These are phyloP conservation scores for Phaffomyces thermotolerans DNA, from an alignment of 805 yeast species.

Conservation along the genomic window DNA sequence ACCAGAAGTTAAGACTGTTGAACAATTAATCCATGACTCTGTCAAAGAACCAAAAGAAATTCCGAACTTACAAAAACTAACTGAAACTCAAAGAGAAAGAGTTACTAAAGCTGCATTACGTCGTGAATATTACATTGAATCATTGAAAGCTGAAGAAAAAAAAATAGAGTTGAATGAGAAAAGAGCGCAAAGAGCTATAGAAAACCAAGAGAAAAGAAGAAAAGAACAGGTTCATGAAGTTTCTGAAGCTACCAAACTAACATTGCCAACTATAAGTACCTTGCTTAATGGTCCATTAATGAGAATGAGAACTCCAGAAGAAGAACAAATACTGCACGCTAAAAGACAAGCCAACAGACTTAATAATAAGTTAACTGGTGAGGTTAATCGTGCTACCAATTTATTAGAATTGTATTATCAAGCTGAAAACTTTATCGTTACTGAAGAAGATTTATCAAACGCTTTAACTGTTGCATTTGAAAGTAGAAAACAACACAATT, in stretches of 20 bases:
- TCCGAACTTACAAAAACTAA: constrained; percentile 17
- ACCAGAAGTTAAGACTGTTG: constrained; percentile 50
- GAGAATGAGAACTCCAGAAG: constrained; percentile 67
- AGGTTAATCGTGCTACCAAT: constrained; percentile 46
- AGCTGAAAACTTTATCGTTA: constrained; percentile 60
- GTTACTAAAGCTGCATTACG: constrained; percentile 52
- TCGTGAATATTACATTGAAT: constrained; percentile 59
- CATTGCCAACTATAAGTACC: constrained; percentile 74
- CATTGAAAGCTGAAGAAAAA: constrained; percentile 34
- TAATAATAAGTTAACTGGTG: constrained; percentile 41
- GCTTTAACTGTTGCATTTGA: constrained; percentile 53
- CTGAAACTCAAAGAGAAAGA: constrained; percentile 23
- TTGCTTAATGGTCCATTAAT: constrained; percentile 63
- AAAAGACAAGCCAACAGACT: constrained; percentile 66
- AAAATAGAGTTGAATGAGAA: constrained; percentile 28
- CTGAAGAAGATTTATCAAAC: constrained; percentile 54
- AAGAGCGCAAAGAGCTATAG: constrained; percentile 22
- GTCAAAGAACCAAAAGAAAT: constrained; percentile 38
- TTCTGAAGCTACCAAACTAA: constrained; percentile 49
- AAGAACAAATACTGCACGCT: constrained; percentile 44
- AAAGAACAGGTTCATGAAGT: constrained; percentile 33
- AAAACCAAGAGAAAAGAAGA: constrained; percentile 21
- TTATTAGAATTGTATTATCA: constrained; percentile 69
- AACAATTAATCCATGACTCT: constrained; percentile 47
- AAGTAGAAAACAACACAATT: constrained; percentile 4